These are phyloP conservation scores for Brettanomyces anomalus DNA, from an alignment of 805 yeast genomes.

Conservation along the genomic window DNA sequence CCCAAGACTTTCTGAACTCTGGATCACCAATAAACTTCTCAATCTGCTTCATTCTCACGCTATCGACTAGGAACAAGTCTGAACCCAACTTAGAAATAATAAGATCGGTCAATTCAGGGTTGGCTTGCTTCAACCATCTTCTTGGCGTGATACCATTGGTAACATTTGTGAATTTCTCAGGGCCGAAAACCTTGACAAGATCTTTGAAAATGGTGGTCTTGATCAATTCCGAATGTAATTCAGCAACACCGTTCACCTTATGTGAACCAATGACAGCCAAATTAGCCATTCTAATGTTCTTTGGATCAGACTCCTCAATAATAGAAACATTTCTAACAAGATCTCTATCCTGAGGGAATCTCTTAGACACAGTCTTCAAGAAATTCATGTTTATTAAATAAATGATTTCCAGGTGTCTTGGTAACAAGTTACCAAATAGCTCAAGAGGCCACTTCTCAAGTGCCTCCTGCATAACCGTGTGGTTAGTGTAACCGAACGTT, in stretches of 20 bases:
- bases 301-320: constrained; percentile 73
- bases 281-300: constrained; percentile 86
- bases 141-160: constrained; percentile 95
- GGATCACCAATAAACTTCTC: constrained; percentile 60
- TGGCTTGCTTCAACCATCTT: constrained; percentile 93
- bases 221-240: constrained; percentile 84
- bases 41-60: constrained; percentile 56
- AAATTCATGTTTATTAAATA: constrained; percentile 77
- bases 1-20: constrained; percentile 65
- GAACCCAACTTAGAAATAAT: constrained; percentile 66
- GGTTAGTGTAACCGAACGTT: constrained; percentile 89
- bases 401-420: constrained; percentile 86
- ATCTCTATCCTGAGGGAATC: constrained; percentile 67
- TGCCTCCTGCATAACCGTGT: constrained; percentile 92
- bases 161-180: constrained; percentile 79
- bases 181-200: constrained; percentile 75
- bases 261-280: constrained; percentile 90
- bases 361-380: constrained; percentile 63
- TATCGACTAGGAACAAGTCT: constrained; percentile 59
- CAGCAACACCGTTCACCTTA: constrained; percentile 93
- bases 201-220: constrained; percentile 85
- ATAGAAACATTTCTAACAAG: constrained; percentile 66
- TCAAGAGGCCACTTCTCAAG: constrained; percentile 93
- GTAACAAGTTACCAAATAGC: constrained; percentile 66
- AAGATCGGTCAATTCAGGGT: constrained; percentile 68